Conservation (phyloP, 1,284 basidiomycete genomes). For the Cutaneotrichosporon sp. region DNA sequence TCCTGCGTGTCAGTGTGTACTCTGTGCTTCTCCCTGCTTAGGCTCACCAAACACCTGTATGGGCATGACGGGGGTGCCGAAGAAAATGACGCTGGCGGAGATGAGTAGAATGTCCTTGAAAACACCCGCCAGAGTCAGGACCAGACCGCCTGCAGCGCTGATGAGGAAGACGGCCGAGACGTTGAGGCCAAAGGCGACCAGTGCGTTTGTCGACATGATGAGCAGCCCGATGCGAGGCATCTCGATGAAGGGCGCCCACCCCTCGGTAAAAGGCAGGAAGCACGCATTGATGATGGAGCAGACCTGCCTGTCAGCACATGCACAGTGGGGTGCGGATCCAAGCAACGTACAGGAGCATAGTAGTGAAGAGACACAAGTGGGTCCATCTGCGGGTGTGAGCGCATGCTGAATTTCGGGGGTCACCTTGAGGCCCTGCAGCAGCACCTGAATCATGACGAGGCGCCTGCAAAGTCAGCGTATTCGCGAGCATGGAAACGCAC, state of each 20-base stretch:
- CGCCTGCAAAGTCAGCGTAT: constrained; percentile 45
- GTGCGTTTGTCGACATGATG: constrained; percentile 74
- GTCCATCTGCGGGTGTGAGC: constrained; percentile 63
- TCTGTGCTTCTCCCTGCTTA: not conserved
- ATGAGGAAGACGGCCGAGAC: constrained; percentile 89
- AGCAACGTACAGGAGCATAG: constrained; percentile 63
- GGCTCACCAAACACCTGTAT: constrained; percentile 64
- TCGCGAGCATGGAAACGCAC: constrained; percentile 6
- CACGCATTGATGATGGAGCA: constrained; percentile 83
- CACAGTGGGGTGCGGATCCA: too few species aligned
- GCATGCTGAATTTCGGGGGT: not conserved
- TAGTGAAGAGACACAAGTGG: constrained; percentile 93
- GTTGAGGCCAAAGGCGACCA: constrained; percentile 86
- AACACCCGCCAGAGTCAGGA: constrained; percentile 89
- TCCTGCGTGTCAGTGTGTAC: constrained; percentile 5
- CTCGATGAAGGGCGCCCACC: constrained; percentile 77
- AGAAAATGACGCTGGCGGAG: constrained; percentile 75
- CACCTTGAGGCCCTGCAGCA: constrained; percentile 45
- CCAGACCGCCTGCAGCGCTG: constrained; percentile 75
- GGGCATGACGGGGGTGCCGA: constrained; percentile 68
- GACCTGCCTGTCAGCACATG: constrained; percentile 1
- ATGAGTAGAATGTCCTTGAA: constrained; percentile 96
- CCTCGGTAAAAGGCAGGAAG: constrained; percentile 83
- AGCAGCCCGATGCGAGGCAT: constrained; percentile 65
- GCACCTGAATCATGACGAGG: constrained; percentile 82